phyloP scores from a whole-genome alignment of 2,329 filamentous ascomycete genomes.

The Calonectria pauciramosa region DNA sequence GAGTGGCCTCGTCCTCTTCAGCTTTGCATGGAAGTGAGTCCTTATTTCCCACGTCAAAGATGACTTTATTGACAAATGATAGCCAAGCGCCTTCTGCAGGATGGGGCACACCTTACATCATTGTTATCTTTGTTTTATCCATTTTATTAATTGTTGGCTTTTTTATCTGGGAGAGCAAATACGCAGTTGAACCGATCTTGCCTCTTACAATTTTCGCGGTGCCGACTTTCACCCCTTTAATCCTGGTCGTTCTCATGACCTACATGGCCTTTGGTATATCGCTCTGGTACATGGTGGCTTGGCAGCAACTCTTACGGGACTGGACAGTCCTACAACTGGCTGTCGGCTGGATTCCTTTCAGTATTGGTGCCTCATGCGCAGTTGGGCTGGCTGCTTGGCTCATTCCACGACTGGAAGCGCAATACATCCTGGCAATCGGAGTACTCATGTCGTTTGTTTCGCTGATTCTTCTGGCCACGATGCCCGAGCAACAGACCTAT shows the following conservation, averaged over 20 bases:
- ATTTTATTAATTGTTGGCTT: slow-evolving; percentile 47
- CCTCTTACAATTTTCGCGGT: slow-evolving; percentile 60
- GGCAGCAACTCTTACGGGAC: slow-evolving; percentile 58
- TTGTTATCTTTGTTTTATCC: slow-evolving; percentile 54
- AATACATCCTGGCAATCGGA: slow-evolving; percentile 63
- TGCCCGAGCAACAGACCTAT: slow-evolving; percentile 59
- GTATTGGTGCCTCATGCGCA: slow-evolving; percentile 51
- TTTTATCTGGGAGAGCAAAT: slow-evolving; percentile 58
- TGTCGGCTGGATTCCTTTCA: slow-evolving; percentile 55
- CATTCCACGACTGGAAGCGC: slow-evolving; percentile 60
- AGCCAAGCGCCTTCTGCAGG: slow-evolving; percentile 59
- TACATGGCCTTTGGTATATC: slow-evolving; percentile 64
- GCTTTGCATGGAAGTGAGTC: slow-evolving; percentile 64
- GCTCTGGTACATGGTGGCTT: slow-evolving; percentile 63
- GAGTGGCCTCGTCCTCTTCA: slow-evolving; percentile 60
- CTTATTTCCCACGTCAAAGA: too few species aligned
- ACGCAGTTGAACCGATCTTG: slow-evolving; percentile 58
- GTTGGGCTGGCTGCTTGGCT: slow-evolving; percentile 57
- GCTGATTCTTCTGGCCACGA: slow-evolving; percentile 51
- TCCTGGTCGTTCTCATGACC: slow-evolving; percentile 58
- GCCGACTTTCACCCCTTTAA: slow-evolving; percentile 58
- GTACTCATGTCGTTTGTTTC: slow-evolving; percentile 28
- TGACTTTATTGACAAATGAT: neutral
- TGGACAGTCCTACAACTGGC: slow-evolving; percentile 54
- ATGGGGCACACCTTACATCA: slow-evolving; percentile 59